Base-by-base conservation (phyloP, 208 protist genomes). In the Porcisia deanei region DNA sequence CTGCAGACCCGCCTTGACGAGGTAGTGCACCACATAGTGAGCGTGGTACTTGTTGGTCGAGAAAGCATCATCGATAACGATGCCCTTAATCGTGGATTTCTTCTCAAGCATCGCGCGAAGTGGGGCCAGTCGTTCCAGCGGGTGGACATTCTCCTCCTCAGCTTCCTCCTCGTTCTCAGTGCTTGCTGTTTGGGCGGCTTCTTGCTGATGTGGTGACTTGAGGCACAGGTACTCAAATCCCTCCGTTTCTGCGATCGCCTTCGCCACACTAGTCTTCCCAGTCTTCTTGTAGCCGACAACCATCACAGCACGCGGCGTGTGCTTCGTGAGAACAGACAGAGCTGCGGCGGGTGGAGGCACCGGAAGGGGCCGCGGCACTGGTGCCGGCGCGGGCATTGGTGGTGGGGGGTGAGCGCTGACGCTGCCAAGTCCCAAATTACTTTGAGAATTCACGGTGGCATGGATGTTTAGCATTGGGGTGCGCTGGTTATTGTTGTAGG, bases 61-160 rank as follows among this genome's bases (percentile, higher is more conserved):
- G 49, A 96, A 76, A 39, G 85, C 84, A 77, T 96, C 92, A 71
- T 96, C 92, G 76, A 96, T 87, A 41, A 96, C 90, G 30, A 96
- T 81, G 22, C 90, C 92, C 45, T 84, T 88, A 55, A 89, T 73
- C 7, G 78, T 63, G 0, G 75, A 49, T 75, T 91, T 90, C 59
- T 83, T 61, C 65, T 71, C 76, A 47, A 96, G 79, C 34, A 88
- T 25, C 34, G 83, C 71, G 14, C 80, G 76, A 20, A 96, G 75
- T 18, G 78, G 79, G 4, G 84, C 65, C 22, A 90, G 84, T 30
- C 73, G 80, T 54, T 84, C 71, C 68, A 76, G 66, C 71, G 74
- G 81, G 25, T 49, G 34, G 22, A 54, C 22, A 18, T 80, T 67
- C 52, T 72, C 67, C 4, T 55, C 68, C 54, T 83, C 76, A n/a